Base-by-base conservation (phyloP, 495 filamentous ascomycete species). In the Aspergillus bridgeri region DNA sequence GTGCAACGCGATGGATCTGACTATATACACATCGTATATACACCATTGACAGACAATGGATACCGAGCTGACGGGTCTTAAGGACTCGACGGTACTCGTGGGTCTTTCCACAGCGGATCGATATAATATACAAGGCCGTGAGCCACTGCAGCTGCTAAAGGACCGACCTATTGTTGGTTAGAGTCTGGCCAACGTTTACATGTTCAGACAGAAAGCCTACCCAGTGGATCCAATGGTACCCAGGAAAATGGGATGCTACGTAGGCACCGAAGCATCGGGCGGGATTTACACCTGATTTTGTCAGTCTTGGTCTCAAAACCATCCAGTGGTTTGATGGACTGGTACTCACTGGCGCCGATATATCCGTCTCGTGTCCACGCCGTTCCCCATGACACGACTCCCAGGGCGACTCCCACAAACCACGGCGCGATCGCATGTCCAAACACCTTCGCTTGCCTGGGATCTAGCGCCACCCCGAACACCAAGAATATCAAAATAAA, bases 391-490 rank as follows among this genome's bases (percentile, higher is more conserved):
- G 65, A 71, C 8, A 78, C 64, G 17, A 83, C 53, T 0, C 75
- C 79, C 9, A 85, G 50, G 2, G 74, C 62, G 29, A 80, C 60
- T 0, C 81, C 83, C 11, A 85, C 80, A 15, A 84, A 69, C 53
- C 81, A 71, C 1, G 81, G 83, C 4, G 76, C 74, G 18, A 77
- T 61, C 1, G 77, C 72, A 15, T 75, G 79, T 0, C 82, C 82
- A 60, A 80, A 83, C 5, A 83, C 64, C 9, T 74, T 54, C 5
- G 66, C 67, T 59, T 83, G 81, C 13, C 82, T 68, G 7, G 83
- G 82, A 61, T 86, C 82, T 0, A 87, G 71, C 11, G 78, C 83
- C n/a, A 81, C 74, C 3, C 83, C 81, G 63, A 77, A 77, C 3
- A 70, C 60, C 38, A 77, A 56, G 51, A 70, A 75, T 19, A 81